Conservation (phyloP, 2,329 filamentous ascomycete genomes). For the Ceratocystis cubensis region DNA sequence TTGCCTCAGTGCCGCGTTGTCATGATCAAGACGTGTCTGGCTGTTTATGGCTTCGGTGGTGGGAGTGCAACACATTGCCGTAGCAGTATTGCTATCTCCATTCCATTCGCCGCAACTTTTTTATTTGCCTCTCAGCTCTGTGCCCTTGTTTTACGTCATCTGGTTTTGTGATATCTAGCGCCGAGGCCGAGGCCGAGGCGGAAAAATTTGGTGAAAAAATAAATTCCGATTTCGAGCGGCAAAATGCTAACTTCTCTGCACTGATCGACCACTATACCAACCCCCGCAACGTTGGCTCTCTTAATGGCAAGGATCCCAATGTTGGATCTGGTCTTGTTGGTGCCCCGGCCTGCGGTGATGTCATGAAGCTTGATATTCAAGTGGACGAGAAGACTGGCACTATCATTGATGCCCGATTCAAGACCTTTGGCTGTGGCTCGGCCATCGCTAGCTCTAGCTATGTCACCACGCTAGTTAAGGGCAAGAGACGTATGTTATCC, state of each 20-base stretch:
- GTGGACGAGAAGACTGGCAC: slow-evolving; percentile 79
- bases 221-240: slow-evolving; percentile 25
- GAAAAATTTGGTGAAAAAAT: slow-evolving; percentile 25
- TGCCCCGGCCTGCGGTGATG: slow-evolving; percentile 77
- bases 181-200: not conserved
- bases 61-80: not conserved
- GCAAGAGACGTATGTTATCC: slow-evolving; percentile 51
- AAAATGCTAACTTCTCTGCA: slow-evolving; percentile 26
- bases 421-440: slow-evolving; percentile 90
- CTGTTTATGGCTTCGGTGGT: not conserved
- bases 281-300: slow-evolving; percentile 43
- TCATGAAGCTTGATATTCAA: slow-evolving; percentile 71
- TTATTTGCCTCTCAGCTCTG: not conserved
- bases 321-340: slow-evolving; percentile 88
- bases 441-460: slow-evolving; percentile 94
- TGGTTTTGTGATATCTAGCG: not conserved
- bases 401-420: slow-evolving; percentile 93
- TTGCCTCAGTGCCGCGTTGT: not conserved
- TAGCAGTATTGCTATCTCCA: not conserved
- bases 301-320: slow-evolving; percentile 61
- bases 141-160: not conserved
- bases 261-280: slow-evolving; percentile 40
- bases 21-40: not conserved
- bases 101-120: not conserved
- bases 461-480: slow-evolving; percentile 86